Conservation (phyloP, 805 yeast species). For the Clavispora phyllophila region DNA sequence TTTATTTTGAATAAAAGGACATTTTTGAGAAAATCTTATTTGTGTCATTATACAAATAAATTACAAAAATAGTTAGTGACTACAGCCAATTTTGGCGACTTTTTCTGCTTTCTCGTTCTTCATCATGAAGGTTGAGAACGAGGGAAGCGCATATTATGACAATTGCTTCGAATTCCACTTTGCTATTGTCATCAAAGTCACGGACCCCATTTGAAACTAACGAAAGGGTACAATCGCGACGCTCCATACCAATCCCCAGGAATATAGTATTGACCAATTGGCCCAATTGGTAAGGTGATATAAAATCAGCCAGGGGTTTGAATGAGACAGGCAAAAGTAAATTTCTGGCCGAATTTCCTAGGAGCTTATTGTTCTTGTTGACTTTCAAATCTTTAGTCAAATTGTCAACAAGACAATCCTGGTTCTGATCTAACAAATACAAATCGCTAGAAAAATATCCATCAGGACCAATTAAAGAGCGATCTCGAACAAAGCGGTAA, state of each 20-base stretch:
- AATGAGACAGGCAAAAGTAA: conserved; percentile 1
- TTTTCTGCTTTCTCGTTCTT: neutral
- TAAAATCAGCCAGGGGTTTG: conserved; percentile 3
- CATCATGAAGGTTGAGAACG: neutral
- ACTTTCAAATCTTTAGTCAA: conserved; percentile 8
- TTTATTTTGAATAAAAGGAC: neutral
- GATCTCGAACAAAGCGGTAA: conserved; percentile 8
- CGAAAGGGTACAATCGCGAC: conserved; percentile 5
- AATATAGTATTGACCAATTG: neutral
- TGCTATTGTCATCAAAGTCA: conserved; percentile 5
- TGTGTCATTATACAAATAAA: no score
- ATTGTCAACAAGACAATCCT: conserved; percentile 8
- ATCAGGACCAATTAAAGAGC: neutral
- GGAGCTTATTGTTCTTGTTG: conserved; percentile 5
- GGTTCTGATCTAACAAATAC: conserved; percentile 5
- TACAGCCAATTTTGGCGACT: no score
- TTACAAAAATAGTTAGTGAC: no score
- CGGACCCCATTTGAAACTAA: conserved; percentile 4
- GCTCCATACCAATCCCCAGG: conserved; percentile 3
- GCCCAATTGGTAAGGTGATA: conserved; percentile 7
- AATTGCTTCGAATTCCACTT: conserved; percentile 5
- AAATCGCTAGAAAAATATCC: conserved; percentile 8
- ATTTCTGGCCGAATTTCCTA: conserved; percentile 4
- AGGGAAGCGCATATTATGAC: conserved; percentile 4
- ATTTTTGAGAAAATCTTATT: neutral